Conservation (phyloP, 768 basidiomycete genomes). For the Pulveroboletus sp. region DNA sequence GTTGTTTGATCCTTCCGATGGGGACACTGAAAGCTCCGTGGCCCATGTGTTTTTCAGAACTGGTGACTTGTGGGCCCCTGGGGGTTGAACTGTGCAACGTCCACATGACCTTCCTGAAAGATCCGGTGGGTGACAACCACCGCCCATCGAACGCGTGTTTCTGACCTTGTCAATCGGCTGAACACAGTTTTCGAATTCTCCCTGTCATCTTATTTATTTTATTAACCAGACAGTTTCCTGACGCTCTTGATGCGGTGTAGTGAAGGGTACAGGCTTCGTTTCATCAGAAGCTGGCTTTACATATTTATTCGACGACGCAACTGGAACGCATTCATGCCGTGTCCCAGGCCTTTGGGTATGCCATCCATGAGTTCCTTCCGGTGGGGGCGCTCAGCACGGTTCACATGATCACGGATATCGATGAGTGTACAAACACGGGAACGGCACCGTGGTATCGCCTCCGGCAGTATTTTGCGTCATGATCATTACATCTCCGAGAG, state of each 20-base stretch:
- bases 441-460: too few species aligned
- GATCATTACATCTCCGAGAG: background rate
- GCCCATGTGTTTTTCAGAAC: background rate
- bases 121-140: background rate
- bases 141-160: background rate
- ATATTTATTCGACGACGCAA: background rate
- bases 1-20: conserved; percentile 1
- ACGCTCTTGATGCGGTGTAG: background rate
- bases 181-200: background rate
- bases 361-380: background rate
- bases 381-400: background rate
- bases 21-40: background rate
- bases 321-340: background rate
- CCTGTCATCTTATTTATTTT: background rate
- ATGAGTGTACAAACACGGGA: background rate
- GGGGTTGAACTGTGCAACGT: background rate
- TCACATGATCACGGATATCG: conserved; percentile 1
- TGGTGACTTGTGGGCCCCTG: background rate
- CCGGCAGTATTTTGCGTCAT: too few species aligned
- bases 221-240: background rate
- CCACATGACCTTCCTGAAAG: background rate
- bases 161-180: background rate
- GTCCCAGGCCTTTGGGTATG: background rate
- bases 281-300: background rate
- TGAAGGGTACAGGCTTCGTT: background rate